phyloP scores from a whole-genome alignment of 2,329 filamentous ascomycete genomes.

The Ceratocystis cacaofunesta region DNA sequence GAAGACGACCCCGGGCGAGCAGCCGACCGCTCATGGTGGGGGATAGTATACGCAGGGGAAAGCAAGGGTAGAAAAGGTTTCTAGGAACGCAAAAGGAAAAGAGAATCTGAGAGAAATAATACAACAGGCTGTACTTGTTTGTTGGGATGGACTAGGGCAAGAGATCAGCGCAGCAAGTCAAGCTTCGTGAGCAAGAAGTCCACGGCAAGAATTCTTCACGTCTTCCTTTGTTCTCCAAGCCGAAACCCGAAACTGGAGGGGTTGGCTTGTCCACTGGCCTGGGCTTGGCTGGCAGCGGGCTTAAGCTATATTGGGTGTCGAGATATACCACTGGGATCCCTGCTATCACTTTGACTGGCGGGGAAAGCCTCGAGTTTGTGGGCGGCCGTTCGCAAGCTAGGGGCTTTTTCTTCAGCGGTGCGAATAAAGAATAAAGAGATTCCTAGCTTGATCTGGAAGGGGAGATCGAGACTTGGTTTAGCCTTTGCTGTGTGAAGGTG shows the following conservation, averaged over 20 bases:
- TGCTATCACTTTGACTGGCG: constrained; percentile 4
- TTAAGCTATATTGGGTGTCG: constrained; percentile 3
- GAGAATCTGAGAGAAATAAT: not conserved
- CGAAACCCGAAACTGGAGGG: not conserved
- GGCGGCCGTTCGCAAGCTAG: not conserved
- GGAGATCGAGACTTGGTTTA: not conserved
- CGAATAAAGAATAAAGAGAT: not conserved
- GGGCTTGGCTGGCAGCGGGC: not conserved
- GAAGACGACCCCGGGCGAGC: constrained; percentile 15
- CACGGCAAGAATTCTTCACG: not conserved
- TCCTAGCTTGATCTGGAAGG: not conserved
- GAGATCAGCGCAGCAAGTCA: not conserved
- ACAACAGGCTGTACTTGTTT: not conserved
- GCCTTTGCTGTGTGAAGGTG: not conserved
- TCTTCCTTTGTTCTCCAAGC: not conserved
- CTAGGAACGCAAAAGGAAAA: not conserved
- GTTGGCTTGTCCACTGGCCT: not conserved
- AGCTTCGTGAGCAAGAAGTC: not conserved
- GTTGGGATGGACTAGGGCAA: too few relatives aligned
- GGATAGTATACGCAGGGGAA: not conserved
- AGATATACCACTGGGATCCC: not conserved
- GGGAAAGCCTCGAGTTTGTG: not conserved
- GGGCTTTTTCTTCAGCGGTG: not conserved
- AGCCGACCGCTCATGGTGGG: constrained; percentile 16
- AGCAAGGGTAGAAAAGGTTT: not conserved